Percentiles rank a stretch among this genome's conserved stretches.
Conservation (phyloP, 495 filamentous ascomycete genomes). For the Penicillium atrosanguineum region DNA sequence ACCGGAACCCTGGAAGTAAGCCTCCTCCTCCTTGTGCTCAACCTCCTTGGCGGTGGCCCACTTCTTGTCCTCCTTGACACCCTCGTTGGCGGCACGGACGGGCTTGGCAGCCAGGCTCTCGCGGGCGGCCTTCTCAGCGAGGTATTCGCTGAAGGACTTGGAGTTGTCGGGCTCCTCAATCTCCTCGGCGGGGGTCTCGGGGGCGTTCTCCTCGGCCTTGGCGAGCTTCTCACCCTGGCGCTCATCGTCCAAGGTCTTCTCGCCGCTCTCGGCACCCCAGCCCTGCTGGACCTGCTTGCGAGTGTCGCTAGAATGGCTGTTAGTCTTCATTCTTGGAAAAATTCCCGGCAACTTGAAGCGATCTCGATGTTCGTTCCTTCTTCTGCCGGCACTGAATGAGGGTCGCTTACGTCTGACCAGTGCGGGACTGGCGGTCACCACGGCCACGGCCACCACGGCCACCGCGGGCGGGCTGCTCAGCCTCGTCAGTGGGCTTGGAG, state of each 20-base stretch:
- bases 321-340: constrained; percentile 5
- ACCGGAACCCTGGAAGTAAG: constrained; percentile 69
- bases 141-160: constrained; percentile 84
- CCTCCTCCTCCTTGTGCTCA: constrained; percentile 64
- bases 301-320: constrained; percentile 59
- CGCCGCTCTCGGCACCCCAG: constrained; percentile 82
- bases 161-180: constrained; percentile 80
- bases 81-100: constrained; percentile 88
- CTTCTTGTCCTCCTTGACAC: constrained; percentile 80
- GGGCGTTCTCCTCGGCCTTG: constrained; percentile 70
- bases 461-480: constrained; percentile 47
- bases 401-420: constrained; percentile 61
- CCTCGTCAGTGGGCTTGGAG: constrained; percentile 75
- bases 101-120: constrained; percentile 68
- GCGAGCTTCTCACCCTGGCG: constrained; percentile 83
- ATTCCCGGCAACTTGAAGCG: not conserved
- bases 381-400: not conserved
- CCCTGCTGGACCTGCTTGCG: constrained; percentile 89
- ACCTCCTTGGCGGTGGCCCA: constrained; percentile 83
- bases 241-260: constrained; percentile 83
- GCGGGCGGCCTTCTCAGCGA: constrained; percentile 81
- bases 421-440: constrained; percentile 81
- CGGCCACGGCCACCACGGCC: constrained; percentile 55
- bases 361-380: not conserved
- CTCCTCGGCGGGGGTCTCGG: constrained; percentile 44